phyloP scores from a whole-genome alignment of 2,329 filamentous ascomycete genomes.

The Phaeomoniella chlamydospora region DNA sequence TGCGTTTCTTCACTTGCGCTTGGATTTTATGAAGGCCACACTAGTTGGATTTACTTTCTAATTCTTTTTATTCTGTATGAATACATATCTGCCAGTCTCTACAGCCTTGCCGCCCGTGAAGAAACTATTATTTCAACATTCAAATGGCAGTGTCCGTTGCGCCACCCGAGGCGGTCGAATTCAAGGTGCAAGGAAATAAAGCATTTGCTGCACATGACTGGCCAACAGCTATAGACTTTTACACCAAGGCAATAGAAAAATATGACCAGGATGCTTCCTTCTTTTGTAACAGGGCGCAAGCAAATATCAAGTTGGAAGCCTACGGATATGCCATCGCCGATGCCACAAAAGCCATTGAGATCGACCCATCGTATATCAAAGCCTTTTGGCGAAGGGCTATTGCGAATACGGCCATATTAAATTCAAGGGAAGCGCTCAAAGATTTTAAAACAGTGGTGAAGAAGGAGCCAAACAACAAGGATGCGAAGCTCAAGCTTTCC shows the following conservation, averaged over 20 bases:
- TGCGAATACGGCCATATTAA: constrained; percentile 80
- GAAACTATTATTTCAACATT: too few relatives aligned
- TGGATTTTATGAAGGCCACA: too few relatives aligned
- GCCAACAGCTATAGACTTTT: constrained; percentile 65
- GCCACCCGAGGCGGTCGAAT: constrained; percentile 56
- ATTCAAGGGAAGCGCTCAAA: constrained; percentile 71
- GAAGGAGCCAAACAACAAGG: constrained; percentile 76
- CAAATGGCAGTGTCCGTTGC: constrained; percentile 27
- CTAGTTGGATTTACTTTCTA: too few relatives aligned
- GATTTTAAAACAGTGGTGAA: constrained; percentile 87
- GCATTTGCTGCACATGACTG: constrained; percentile 83
- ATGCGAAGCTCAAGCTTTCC: constrained; percentile 76
- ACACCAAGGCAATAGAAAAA: constrained; percentile 73
- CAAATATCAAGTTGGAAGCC: constrained; percentile 87
- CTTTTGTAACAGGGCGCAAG: constrained; percentile 89
- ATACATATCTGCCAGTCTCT: too few relatives aligned
- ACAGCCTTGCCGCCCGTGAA: too few relatives aligned
- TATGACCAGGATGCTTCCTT: constrained; percentile 77
- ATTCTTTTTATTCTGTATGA: too few relatives aligned
- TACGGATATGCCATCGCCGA: constrained; percentile 89
- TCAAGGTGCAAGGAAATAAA: constrained; percentile 92
- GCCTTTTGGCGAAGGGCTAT: constrained; percentile 90
- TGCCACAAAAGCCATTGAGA: constrained; percentile 77
- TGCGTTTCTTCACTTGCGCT: too few relatives aligned
- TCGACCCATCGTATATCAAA: constrained; percentile 82